phyloP scores from a whole-genome alignment of 2,329 filamentous ascomycete species.

The Sporothrix luriei region DNA sequence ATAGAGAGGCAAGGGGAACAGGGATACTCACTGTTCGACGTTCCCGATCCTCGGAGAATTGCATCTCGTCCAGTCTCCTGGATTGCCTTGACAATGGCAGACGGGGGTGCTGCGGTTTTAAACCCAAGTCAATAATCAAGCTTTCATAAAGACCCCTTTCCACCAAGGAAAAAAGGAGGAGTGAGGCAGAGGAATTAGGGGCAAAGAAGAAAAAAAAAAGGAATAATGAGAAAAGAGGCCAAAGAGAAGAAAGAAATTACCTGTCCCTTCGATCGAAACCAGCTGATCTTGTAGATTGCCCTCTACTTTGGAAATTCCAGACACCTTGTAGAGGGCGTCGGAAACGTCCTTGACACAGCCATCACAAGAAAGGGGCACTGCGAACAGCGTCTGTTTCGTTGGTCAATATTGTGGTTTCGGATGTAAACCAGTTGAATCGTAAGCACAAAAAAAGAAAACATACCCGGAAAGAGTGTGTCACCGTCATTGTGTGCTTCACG shows the following conservation, averaged over 20 bases:
- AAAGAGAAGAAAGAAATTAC: conserved; percentile 43
- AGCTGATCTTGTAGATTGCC: conserved; percentile 81
- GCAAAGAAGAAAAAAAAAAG: not conserved
- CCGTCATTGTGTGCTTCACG: conserved; percentile 46
- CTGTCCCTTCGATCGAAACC: conserved; percentile 81
- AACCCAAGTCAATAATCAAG: conserved; percentile 20
- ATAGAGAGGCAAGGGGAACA: not conserved
- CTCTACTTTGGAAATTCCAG: conserved; percentile 80
- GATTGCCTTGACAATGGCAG: conserved; percentile 84
- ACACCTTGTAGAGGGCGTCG: conserved; percentile 71
- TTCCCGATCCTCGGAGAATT: conserved; percentile 86
- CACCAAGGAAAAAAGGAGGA: not conserved
- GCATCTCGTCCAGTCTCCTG: conserved; percentile 90
- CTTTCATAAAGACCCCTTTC: not conserved
- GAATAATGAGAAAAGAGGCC: not conserved
- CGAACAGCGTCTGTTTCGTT: conserved; percentile 76
- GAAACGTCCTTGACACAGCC: conserved; percentile 86
- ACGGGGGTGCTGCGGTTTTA: conserved; percentile 68
- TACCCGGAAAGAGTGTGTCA: conserved; percentile 53
- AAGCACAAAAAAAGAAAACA: conserved; percentile 20
- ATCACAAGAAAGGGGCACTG: conserved; percentile 91
- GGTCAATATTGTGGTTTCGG: conserved; percentile 32
- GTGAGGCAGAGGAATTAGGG: not conserved
- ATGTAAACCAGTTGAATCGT: not conserved
- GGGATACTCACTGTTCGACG: conserved; percentile 70